These are phyloP conservation scores for Silene noctiflora DNA, from an alignment of 179 eudicot species.

Conservation along the genomic window DNA sequence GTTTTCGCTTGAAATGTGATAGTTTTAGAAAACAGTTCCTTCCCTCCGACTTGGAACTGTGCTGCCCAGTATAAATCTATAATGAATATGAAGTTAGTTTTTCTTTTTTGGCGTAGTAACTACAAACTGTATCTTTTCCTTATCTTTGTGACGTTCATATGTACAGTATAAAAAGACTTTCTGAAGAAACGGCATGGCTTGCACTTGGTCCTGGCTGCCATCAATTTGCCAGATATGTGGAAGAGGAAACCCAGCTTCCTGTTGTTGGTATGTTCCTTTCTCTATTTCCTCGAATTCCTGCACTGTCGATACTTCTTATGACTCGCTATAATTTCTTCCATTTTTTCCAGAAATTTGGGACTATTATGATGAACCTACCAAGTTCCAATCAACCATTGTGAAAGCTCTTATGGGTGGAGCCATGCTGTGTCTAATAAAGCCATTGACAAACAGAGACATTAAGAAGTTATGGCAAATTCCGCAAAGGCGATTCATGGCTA, in stretches of 20 bases:
- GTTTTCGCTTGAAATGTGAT: no score
- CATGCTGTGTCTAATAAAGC: slow-evolving; percentile 7
- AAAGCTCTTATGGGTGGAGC: slow-evolving; percentile 16
- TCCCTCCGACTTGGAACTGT: no score
- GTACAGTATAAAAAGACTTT: no score
- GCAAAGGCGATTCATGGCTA: neutral
- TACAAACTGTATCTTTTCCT: no score
- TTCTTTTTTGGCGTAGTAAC: no score
- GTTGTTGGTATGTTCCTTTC: slow-evolving; percentile 26
- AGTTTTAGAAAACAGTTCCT: no score
- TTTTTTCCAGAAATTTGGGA: slow-evolving; percentile 20
- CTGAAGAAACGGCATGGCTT: neutral
- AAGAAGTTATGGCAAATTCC: slow-evolving; percentile 13
- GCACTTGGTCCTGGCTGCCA: slow-evolving; percentile 17
- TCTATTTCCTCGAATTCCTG: neutral
- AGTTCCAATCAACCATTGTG: neutral
- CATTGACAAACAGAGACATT: neutral
- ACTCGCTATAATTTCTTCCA: neutral
- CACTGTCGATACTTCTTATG: no score
- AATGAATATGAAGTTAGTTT: no score
- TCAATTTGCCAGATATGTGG: slow-evolving; percentile 26
- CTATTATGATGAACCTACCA: no score
- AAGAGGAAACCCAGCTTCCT: slow-evolving; percentile 2
- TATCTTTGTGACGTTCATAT: no score
- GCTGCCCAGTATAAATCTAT: no score